A percentile compares a stretch with the other conserved stretches of the same genome.
Evolutionary conservation across 2,329 filamentous ascomycete genomes (phyloP).

Genomic region (Exophiala mesophila): DNA sequence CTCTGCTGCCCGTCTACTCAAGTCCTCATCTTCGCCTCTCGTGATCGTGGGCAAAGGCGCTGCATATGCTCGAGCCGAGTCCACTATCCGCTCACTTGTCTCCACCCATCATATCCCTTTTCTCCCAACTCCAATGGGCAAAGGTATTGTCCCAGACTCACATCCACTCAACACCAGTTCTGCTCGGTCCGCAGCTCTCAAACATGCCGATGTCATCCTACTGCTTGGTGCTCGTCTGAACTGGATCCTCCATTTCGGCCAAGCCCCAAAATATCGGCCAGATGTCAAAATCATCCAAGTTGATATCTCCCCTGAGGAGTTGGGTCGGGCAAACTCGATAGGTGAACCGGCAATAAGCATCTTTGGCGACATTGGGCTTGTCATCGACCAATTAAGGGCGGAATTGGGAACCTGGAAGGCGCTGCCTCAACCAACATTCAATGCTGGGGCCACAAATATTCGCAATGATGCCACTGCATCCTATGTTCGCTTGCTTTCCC

Average conservation of each 20-base stretch:
- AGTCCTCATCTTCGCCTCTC: slow-evolving; percentile 46
- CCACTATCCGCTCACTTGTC: slow-evolving; percentile 42
- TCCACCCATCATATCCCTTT: slow-evolving; percentile 49
- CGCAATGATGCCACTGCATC: slow-evolving; percentile 29
- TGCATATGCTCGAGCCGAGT: slow-evolving; percentile 50
- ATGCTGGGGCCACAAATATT: slow-evolving; percentile 24
- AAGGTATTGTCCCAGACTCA: slow-evolving; percentile 52
- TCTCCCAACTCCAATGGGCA: slow-evolving; percentile 56
- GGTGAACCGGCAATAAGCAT: slow-evolving; percentile 42
- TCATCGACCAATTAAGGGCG: slow-evolving; percentile 44
- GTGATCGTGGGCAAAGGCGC: slow-evolving; percentile 54
- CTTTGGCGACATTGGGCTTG: slow-evolving; percentile 48
- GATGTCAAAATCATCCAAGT: slow-evolving; percentile 52
- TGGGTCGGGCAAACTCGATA: slow-evolving; percentile 48
- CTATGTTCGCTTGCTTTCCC: slow-evolving; percentile 25
- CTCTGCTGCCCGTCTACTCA: slow-evolving; percentile 43
- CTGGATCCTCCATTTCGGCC: slow-evolving; percentile 56
- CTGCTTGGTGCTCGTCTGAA: slow-evolving; percentile 53
- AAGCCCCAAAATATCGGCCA: slow-evolving; percentile 49
- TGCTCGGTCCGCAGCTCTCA: slow-evolving; percentile 50
- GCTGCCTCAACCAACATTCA: slow-evolving; percentile 29
- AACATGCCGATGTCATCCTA: slow-evolving; percentile 51
- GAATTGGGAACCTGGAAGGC: slow-evolving; percentile 44
- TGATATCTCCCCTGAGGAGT: slow-evolving; percentile 50
- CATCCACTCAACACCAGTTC: slow-evolving; percentile 50